Base-by-base conservation (phyloP, 208 protist species). In the Wallacemonas sp. region DNA sequence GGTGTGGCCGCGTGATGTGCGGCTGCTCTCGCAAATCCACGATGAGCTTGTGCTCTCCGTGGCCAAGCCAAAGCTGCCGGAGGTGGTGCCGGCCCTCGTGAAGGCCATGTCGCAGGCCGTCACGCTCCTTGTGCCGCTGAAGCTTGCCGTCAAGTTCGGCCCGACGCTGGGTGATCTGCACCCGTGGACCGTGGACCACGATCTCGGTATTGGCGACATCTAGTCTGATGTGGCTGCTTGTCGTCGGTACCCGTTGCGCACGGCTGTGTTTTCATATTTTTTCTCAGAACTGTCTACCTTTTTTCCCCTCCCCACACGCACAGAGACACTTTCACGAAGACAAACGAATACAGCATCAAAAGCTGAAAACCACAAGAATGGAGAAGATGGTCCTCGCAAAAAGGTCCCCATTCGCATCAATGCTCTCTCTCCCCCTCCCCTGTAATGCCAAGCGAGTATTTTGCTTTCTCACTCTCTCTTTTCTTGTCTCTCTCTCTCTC, bases 131-230 rank as follows among this genome's bases (percentile, higher is more conserved):
- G 85, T 88, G 23, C 85, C 85, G 14, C 38, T 88, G 16, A 65
- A 44, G 16, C 75, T 85, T 19, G 89, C 70, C 9, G 79, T 78
- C 32, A 90, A 94, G 67, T 69, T 92, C 19, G 92, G 92, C 9
- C 70, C 49, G 16, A 86, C 82, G 26, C 65, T 93, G 0, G 92
- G 84, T 24, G 76, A 90, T 12, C 65, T 96, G 61, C 71, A 78
- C 54, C 76, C 82, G 64, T 94, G 88, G 88, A 80, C 75, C 1
- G 82, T 94, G 0, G 85, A 93, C 26, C 72, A 96, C 55, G 85
- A 91, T 32, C 71, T 94, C 6, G 87, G 90, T 17, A 60, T 95
- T 23, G 41, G 36, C 11, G 52, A 48, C 34, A 4, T 74, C 12
- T 74, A 21, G 41, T n/a, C n/a, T n/a, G n/a, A n/a, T n/a, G n/a